Conservation (phyloP, 352 stramenopile genomes). For the Phytophthora palmivora region DNA sequence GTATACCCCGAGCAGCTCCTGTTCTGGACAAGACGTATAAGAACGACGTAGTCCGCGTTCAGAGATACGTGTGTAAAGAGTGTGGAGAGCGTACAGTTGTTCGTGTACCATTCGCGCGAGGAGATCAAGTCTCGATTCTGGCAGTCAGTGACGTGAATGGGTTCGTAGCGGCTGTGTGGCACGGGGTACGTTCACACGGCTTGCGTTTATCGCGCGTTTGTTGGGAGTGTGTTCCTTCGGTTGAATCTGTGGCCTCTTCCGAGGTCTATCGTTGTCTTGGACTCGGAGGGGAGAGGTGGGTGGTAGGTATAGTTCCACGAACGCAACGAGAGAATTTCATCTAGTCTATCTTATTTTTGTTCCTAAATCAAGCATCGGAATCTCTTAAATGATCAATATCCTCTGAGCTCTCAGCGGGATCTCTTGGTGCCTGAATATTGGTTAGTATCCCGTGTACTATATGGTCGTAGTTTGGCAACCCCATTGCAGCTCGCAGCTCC, state of each 20-base stretch:
- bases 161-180: not conserved
- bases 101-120: no score
- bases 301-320: not conserved
- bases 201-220: not conserved
- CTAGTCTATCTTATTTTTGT: not conserved
- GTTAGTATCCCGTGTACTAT: slow-evolving; percentile 12
- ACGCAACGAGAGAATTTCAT: not conserved
- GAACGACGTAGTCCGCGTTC: not conserved
- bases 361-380: not conserved
- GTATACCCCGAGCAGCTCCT: not conserved
- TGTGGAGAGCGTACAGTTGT: no score
- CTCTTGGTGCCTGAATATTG: slow-evolving; percentile 3
- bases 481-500: slow-evolving; percentile 3
- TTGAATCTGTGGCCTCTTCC: not conserved
- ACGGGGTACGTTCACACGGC: not conserved
- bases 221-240: not conserved
- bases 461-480: slow-evolving; percentile 7
- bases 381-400: slow-evolving; percentile 19
- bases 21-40: not conserved
- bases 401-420: slow-evolving; percentile 13
- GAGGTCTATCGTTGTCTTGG: not conserved
- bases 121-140: no score
- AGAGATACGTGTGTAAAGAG: no score
- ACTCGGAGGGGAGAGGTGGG: no score
- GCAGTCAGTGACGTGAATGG: not conserved